These are phyloP conservation scores for Penicillium flavigenum DNA, from an alignment of 495 filamentous ascomycete genomes.

Conservation along the genomic window DNA sequence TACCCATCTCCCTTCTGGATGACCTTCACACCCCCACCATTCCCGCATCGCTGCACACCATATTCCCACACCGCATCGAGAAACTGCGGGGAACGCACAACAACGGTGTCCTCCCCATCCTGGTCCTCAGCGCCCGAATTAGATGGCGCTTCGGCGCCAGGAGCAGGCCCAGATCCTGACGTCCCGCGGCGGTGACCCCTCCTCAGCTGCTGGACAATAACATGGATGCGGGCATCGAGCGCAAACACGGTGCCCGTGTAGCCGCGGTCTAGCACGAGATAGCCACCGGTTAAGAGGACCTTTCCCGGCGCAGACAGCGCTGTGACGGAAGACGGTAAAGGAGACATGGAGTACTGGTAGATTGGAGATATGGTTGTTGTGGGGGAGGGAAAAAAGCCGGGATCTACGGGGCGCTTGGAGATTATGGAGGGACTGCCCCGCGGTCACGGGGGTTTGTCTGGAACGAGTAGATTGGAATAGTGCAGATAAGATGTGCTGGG, in stretches of 20 bases:
- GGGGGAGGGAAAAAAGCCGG: slow-evolving; percentile 14
- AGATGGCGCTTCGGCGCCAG: slow-evolving; percentile 11
- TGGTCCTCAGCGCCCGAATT: slow-evolving; percentile 20
- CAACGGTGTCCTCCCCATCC: slow-evolving; percentile 54
- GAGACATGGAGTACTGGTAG: slow-evolving; percentile 13
- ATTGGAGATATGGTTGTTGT: slow-evolving; percentile 6
- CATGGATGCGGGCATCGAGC: slow-evolving; percentile 89
- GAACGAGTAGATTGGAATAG: too few relatives aligned
- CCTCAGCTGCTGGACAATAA: slow-evolving; percentile 62
- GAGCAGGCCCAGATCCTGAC: slow-evolving; percentile 21
- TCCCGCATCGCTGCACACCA: slow-evolving; percentile 61
- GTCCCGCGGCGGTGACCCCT: slow-evolving; percentile 33
- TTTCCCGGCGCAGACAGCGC: slow-evolving; percentile 94
- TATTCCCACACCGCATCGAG: slow-evolving; percentile 83
- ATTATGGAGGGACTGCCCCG: background rate
- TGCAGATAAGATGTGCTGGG: slow-evolving; percentile 3
- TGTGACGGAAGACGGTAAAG: slow-evolving; percentile 31
- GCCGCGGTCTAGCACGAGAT: slow-evolving; percentile 84
- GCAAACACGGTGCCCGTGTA: slow-evolving; percentile 93
- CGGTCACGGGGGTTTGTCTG: background rate
- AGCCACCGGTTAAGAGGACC: slow-evolving; percentile 91
- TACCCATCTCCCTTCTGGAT: slow-evolving; percentile 74
- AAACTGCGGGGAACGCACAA: slow-evolving; percentile 91
- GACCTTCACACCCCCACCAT: slow-evolving; percentile 74
- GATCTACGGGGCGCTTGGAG: slow-evolving; percentile 12